Percentiles rank a stretch among this genome's conserved stretches.
These are phyloP conservation scores for Geosmithia morbida DNA, from an alignment of 2,329 filamentous ascomycete species.

Conservation along the genomic window DNA sequence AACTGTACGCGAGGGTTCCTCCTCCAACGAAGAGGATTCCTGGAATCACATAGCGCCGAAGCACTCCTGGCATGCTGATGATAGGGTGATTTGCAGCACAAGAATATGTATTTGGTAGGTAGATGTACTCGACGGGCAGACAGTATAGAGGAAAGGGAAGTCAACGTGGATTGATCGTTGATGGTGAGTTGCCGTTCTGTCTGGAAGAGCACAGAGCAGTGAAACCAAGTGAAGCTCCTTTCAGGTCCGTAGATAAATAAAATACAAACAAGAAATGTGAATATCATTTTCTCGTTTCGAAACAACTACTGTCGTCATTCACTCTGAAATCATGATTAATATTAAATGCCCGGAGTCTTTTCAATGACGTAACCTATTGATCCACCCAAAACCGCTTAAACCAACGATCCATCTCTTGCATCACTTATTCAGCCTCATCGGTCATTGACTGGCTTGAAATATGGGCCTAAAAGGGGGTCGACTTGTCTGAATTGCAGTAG, in stretches of 20 bases:
- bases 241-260: too few species aligned
- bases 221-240: too few species aligned
- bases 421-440: background rate
- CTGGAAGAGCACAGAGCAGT: too few species aligned
- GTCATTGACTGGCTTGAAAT: background rate
- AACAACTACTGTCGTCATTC: background rate
- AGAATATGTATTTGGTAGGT: background rate
- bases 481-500: background rate
- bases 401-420: background rate
- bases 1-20: conserved; percentile 31
- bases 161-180: too few species aligned
- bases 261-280: too few species aligned
- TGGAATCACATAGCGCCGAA: conserved; percentile 29
- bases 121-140: background rate
- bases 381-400: background rate
- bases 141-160: background rate
- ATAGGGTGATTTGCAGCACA: too few species aligned
- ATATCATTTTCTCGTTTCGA: too few species aligned
- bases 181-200: too few species aligned
- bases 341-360: background rate
- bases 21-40: conserved; percentile 24
- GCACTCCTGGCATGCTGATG: conserved; percentile 4
- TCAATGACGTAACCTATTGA: background rate
- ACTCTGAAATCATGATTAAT: too few species aligned
- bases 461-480: background rate